Percentiles rank a stretch among this genome's conserved stretches.
Evolutionary conservation across 257 asterid genomes (phyloP).

Genomic region (Scutellaria galericulata): DNA sequence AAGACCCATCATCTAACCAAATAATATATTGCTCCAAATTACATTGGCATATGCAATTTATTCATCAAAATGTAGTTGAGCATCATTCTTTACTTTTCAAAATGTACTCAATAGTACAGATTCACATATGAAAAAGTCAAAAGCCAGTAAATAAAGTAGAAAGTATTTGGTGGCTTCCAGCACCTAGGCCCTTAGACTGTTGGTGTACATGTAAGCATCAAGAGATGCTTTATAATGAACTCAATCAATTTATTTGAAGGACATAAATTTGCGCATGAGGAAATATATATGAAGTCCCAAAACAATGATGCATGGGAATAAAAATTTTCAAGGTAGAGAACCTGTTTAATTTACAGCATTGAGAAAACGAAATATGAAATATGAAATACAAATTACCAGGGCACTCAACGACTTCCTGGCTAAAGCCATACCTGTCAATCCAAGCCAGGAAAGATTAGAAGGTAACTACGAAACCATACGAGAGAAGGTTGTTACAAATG

Average conservation of each 20-base stretch:
- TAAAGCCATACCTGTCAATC: constrained; percentile 82
- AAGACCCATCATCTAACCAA: not conserved
- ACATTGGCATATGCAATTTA: not conserved
- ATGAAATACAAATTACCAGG: constrained; percentile 62
- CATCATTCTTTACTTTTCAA: not conserved
- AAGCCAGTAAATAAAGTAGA: constrained; percentile 1
- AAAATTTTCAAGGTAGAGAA: constrained; percentile 19
- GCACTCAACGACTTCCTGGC: constrained; percentile 85
- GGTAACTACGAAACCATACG: constrained; percentile 12
- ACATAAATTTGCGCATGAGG: not conserved
- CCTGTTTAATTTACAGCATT: constrained; percentile 17
- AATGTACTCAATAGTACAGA: not conserved
- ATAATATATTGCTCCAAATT: not conserved
- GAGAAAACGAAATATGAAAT: constrained; percentile 14
- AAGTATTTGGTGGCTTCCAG: constrained; percentile 17
- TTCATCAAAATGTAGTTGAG: constrained; percentile 9
- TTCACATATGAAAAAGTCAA: constrained; percentile 5
- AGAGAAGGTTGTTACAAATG: not conserved
- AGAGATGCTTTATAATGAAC: not conserved
- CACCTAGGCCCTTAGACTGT: not conserved
- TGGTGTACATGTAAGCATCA: constrained; percentile 8
- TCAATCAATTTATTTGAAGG: constrained; percentile 6
- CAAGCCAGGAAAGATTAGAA: constrained; percentile 44
- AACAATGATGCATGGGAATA: constrained; percentile 3
- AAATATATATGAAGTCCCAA: constrained; percentile 13